Evolutionary conservation across 2,329 filamentous ascomycete species (phyloP).

Genomic region (Pseudopyricularia cyperi): DNA sequence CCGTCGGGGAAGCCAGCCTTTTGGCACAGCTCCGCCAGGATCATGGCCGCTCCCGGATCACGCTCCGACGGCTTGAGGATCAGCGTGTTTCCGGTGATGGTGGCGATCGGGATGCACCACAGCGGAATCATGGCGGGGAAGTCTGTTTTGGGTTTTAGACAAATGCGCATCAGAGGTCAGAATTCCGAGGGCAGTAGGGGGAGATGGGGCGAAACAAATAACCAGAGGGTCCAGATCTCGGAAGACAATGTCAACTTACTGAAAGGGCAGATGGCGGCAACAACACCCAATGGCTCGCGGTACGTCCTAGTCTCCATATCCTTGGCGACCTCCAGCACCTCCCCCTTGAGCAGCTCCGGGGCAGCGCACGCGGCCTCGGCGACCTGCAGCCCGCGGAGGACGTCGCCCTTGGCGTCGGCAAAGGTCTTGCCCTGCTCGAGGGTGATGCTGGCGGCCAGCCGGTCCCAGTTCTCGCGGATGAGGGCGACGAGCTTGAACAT

Average conservation of each 20-base stretch:
- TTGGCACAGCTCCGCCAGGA: slow-evolving; percentile 65
- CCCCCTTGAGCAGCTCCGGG: slow-evolving; percentile 69
- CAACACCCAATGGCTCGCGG: slow-evolving; percentile 67
- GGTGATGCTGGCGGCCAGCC: slow-evolving; percentile 72
- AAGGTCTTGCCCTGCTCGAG: slow-evolving; percentile 85
- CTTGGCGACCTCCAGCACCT: slow-evolving; percentile 74
- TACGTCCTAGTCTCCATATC: slow-evolving; percentile 84
- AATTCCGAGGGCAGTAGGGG: background rate
- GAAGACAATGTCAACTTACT: slow-evolving; percentile 36
- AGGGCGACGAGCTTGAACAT: slow-evolving; percentile 77
- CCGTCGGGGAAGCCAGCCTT: slow-evolving; percentile 73
- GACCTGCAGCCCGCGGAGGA: slow-evolving; percentile 70
- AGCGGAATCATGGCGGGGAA: slow-evolving; percentile 88
- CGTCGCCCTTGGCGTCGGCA: slow-evolving; percentile 69
- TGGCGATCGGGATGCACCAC: slow-evolving; percentile 81
- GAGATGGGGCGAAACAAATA: too few species aligned
- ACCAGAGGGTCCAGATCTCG: background rate
- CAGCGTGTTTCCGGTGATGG: slow-evolving; percentile 71
- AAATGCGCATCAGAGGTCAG: background rate
- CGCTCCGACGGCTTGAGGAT: slow-evolving; percentile 80
- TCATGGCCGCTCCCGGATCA: slow-evolving; percentile 75
- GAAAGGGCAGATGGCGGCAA: slow-evolving; percentile 77
- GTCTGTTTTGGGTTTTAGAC: slow-evolving; percentile 33
- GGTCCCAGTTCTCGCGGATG: slow-evolving; percentile 75
- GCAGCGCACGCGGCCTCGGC: slow-evolving; percentile 73